A percentile compares a stretch with the other conserved stretches of the same genome.
Conservation (phyloP, 2,329 filamentous ascomycete genomes). For the Ceratocystis colombiana region DNA sequence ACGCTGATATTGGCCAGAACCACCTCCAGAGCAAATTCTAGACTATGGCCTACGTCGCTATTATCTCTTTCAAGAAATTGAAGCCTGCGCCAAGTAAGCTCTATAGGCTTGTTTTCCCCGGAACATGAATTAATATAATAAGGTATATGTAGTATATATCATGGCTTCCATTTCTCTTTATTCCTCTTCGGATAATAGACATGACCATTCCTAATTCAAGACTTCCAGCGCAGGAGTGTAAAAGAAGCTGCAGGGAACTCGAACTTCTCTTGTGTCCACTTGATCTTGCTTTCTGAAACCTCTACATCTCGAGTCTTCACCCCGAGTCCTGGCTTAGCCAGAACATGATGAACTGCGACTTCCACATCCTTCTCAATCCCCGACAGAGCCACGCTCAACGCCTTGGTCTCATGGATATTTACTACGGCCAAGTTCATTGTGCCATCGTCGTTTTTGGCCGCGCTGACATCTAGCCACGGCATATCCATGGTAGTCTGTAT, state of each 20-base stretch:
- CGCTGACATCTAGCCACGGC: conserved; percentile 61
- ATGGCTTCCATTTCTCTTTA: too few relatives aligned
- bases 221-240: conserved; percentile 52
- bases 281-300: conserved; percentile 40
- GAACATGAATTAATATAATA: too few relatives aligned
- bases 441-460: conserved; percentile 47
- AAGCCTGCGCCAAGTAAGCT: too few relatives aligned
- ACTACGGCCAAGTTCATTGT: conserved; percentile 59
- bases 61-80: too few relatives aligned
- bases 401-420: conserved; percentile 55
- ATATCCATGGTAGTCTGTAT: conserved; percentile 55
- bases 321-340: conserved; percentile 44
- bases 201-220: not conserved
- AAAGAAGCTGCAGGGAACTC: conserved; percentile 58
- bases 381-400: conserved; percentile 49
- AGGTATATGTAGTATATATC: too few relatives aligned
- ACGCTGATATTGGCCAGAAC: not conserved
- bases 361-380: conserved; percentile 41
- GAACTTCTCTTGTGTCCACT: conserved; percentile 45
- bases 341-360: conserved; percentile 54
- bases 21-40: too few relatives aligned
- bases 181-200: not conserved
- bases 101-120: too few relatives aligned
- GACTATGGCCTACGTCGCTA: too few relatives aligned
- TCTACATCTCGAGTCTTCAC: conserved; percentile 50